Evolutionary conservation across 257 asterid genomes (phyloP), one percentile per base, ranked within the genome.

Genomic region (Sherardia arvensis): DNA sequence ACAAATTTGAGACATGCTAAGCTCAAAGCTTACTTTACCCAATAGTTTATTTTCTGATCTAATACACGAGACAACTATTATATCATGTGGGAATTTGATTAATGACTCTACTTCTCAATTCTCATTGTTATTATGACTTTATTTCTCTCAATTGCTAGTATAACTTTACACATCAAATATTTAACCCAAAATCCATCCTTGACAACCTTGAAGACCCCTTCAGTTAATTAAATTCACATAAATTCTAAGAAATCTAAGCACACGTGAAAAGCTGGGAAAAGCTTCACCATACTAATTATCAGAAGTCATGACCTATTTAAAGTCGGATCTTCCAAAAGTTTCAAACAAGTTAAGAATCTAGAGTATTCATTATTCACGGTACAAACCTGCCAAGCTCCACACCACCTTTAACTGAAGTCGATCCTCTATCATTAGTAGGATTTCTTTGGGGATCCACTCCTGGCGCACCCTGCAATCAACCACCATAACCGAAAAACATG

Each of bases 321-420:
- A 5, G 29, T 23, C 27, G 22, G 1, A 27, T 33, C 17, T 25
- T 20, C 28, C 29, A 18, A 18, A 18, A 1, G 2, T 17, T 7
- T 3, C 0, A 33, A 26, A 55, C n/a, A 7, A 27, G 34, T 26
- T 22, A n/a, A n/a, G 18, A 23, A 22, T 55, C 11, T 21, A 64
- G 38, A 64, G 12, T 25, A 11, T 38, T 38, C 47, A 38, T 12
- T 1, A 5, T 36, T 29, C 55, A 23, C 47, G 62, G 40, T 56
- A 67, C 85, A 28, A 69, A 88, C 95, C 93, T 82, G 79, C 83
- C 84, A 69, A 71, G 75, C 71, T 77, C 87, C 20, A 61, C 67
- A 59, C 69, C 88, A 65, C 77, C 83, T 69, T 76, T 76, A 64
- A 65, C 69, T 45, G 89, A 67, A 66, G 75, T 67, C 58, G 71